phyloP scores from a whole-genome alignment of 2,329 filamentous ascomycete species.

The Microdochium trichocladiopsis region DNA sequence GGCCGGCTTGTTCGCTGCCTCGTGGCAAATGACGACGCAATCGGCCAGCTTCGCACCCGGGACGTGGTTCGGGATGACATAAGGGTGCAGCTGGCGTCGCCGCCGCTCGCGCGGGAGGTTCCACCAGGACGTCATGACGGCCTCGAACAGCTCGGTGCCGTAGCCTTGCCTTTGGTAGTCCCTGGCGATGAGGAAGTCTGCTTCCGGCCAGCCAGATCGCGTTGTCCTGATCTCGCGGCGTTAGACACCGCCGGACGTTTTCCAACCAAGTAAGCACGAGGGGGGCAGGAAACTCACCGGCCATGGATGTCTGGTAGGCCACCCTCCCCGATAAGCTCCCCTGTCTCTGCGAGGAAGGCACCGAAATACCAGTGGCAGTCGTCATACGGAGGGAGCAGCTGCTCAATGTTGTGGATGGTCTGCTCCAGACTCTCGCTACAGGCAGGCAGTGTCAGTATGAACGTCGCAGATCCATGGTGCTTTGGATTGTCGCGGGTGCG shows the following conservation, averaged over 20 bases:
- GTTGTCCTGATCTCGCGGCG: background rate
- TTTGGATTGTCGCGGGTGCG: too few species aligned
- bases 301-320: slow-evolving; percentile 8
- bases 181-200: slow-evolving; percentile 4
- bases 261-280: too few species aligned
- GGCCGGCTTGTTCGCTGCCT: slow-evolving; percentile 2
- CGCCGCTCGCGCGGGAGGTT: slow-evolving; percentile 5
- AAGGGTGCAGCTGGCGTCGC: slow-evolving; percentile 4
- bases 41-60: slow-evolving; percentile 4
- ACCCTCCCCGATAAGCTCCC: slow-evolving; percentile 19
- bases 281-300: background rate
- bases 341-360: slow-evolving; percentile 14
- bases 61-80: background rate
- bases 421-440: background rate
- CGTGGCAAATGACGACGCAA: slow-evolving; percentile 3
- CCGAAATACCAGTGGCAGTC: slow-evolving; percentile 12
- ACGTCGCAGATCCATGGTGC: too few species aligned
- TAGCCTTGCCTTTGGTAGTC: slow-evolving; percentile 4
- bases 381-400: slow-evolving; percentile 5
- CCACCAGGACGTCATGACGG: slow-evolving; percentile 6
- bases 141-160: slow-evolving; percentile 5
- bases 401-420: background rate
- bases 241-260: too few species aligned
- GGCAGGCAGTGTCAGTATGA: background rate
- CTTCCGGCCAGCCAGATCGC: slow-evolving; percentile 5